A percentile compares a stretch with the other conserved stretches of the same genome.
Conservation (phyloP, 148 eudicot genomes). For the Agrostemma githago region DNA sequence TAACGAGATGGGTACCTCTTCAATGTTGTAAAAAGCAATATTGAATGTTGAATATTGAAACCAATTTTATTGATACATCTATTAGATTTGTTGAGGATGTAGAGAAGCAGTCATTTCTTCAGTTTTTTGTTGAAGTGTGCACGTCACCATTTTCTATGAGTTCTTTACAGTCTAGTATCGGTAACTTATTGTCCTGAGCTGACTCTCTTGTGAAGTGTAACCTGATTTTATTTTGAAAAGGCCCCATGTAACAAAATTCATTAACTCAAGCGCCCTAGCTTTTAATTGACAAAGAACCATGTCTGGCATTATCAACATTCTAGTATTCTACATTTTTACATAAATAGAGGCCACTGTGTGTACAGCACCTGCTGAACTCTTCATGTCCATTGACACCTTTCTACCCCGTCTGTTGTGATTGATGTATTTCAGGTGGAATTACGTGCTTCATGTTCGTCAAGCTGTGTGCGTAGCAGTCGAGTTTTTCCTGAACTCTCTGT, state of each 20-base stretch:
- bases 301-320: too few relatives aligned
- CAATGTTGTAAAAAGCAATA: neutral
- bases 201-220: neutral
- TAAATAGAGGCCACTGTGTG: neutral
- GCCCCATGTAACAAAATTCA: neutral
- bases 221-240: neutral
- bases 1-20: neutral
- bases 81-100: neutral
- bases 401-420: neutral
- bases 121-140: neutral
- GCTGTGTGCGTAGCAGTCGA: slow-evolving; percentile 64
- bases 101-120: neutral
- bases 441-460: slow-evolving; percentile 58
- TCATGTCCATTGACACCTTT: neutral
- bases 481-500: slow-evolving; percentile 84
- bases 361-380: neutral
- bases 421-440: slow-evolving; percentile 69
- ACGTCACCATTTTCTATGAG: neutral
- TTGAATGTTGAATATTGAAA: neutral
- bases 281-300: neutral
- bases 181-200: neutral
- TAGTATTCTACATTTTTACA: neutral
- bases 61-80: neutral
- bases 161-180: neutral
- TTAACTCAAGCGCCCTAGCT: neutral